phyloP scores from a whole-genome alignment of 2,329 filamentous ascomycete species.

The Cladosporium sp. region DNA sequence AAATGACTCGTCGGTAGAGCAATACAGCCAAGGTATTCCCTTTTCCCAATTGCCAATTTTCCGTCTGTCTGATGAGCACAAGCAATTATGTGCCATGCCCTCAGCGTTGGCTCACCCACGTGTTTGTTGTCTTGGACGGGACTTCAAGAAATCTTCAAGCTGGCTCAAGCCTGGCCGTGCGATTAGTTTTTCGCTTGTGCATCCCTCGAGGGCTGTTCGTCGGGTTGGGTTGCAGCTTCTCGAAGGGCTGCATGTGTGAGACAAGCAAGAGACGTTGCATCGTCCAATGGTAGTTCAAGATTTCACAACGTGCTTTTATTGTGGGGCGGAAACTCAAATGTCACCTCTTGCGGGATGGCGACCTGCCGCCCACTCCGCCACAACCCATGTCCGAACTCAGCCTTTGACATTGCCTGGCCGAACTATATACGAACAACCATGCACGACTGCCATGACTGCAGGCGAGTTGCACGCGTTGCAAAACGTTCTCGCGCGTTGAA shows the following conservation, averaged over 20 bases:
- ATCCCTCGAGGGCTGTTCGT: background rate
- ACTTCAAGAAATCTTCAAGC: slow-evolving; percentile 9
- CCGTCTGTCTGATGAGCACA: background rate
- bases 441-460: background rate
- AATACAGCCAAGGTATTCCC: background rate
- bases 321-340: slow-evolving; percentile 9
- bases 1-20: background rate
- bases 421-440: slow-evolving; percentile 1
- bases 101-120: background rate
- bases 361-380: slow-evolving; percentile 14
- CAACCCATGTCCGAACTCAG: slow-evolving; percentile 10
- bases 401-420: slow-evolving; percentile 15
- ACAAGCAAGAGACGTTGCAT: background rate
- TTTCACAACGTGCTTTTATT: background rate
- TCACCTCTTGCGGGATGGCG: background rate
- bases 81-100: background rate
- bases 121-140: background rate
- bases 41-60: background rate
- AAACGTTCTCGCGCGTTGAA: background rate
- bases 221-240: background rate
- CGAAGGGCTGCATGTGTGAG: background rate
- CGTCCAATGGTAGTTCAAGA: background rate
- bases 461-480: background rate
- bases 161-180: slow-evolving; percentile 6
- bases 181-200: slow-evolving; percentile 7